Evolutionary conservation across 2,329 filamentous ascomycete species (phyloP), one percentile per base, ranked within the genome.

Genomic region (Fusarium cyanostomum): DNA sequence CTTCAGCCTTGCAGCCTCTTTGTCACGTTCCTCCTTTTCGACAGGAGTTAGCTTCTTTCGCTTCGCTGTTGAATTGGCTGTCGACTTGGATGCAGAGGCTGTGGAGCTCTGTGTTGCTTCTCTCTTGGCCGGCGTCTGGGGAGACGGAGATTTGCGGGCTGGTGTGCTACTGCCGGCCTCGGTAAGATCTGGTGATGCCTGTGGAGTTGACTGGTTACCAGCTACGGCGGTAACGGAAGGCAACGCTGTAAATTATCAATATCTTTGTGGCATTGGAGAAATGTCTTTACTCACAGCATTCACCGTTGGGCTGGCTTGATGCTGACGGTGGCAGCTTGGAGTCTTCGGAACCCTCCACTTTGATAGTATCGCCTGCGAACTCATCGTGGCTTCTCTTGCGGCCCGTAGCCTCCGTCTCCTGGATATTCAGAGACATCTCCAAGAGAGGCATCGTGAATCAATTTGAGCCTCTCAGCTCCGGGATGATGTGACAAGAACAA

Each of bases 331-430:
- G 53, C 10, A 64, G 42, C 52, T 71, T 72, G n/a, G 35, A 33
- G 15, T 69, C 66, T 15, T 52, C 52, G 1, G 56, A 56, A 4
- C 49, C 46, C 16, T 75, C 70, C 21, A 60, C 44, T 49, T 71
- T 71, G n/a, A 70, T 49, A 18, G 73, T 59, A 21, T 78, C 72
- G 9, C 72, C 75, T 3, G 77, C 65, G 58, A 78, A 84, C 28
- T 83, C 79, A 35, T 81, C 76, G 62, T 83, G 80, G 37, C 74
- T 79, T 56, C 81, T 74, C 71, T 85, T 85, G 48, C 78, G 76
- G 43, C 74, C 73, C 26, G 72, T 73, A 16, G 72, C 65, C 46
- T 82, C 80, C 21, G 77, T 72, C 67, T 82, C 80, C 69, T 79
- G 78, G 27, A 82, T 76, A 59, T 85, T 84, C 11, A 77, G 72